phyloP scores from a whole-genome alignment of 495 filamentous ascomycete species.

The Saxophila tyrrhenica region DNA sequence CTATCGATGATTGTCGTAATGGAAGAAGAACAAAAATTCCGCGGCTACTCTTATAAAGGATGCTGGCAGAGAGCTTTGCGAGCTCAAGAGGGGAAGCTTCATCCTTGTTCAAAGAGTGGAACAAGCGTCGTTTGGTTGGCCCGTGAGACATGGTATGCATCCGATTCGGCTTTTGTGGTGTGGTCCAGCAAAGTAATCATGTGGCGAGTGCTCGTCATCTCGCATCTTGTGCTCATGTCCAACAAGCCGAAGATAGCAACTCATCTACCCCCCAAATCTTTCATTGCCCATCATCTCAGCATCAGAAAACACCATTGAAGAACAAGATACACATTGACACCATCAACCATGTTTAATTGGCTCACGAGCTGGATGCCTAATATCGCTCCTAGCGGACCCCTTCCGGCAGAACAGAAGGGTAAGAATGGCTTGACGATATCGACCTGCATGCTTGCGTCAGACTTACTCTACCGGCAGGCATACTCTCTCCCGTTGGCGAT shows the following conservation, averaged over 20 bases:
- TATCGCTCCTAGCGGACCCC: no score
- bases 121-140: not conserved
- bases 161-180: not conserved
- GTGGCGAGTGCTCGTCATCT: not conserved
- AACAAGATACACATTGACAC: no score
- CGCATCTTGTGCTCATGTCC: not conserved
- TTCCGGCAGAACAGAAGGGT: no score
- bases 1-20: not conserved
- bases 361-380: no score
- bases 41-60: not conserved
- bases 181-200: not conserved
- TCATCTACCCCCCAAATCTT: no score
- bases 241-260: not conserved
- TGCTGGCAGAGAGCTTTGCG: not conserved
- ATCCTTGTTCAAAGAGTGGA: not conserved
- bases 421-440: no score
- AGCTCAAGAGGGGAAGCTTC: not conserved
- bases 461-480: conserved; percentile 8
- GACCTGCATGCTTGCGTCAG: no score
- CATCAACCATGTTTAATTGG: no score
- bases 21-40: not conserved
- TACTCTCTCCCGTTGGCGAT: conserved; percentile 14
- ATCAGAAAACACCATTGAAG: no score
- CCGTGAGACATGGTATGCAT: not conserved
- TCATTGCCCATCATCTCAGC: no score